A percentile compares a stretch with the other conserved stretches of the same genome.
These are phyloP conservation scores for Apostasia shenzhenica DNA, from an alignment of 106 monocot species.

Conservation along the genomic window DNA sequence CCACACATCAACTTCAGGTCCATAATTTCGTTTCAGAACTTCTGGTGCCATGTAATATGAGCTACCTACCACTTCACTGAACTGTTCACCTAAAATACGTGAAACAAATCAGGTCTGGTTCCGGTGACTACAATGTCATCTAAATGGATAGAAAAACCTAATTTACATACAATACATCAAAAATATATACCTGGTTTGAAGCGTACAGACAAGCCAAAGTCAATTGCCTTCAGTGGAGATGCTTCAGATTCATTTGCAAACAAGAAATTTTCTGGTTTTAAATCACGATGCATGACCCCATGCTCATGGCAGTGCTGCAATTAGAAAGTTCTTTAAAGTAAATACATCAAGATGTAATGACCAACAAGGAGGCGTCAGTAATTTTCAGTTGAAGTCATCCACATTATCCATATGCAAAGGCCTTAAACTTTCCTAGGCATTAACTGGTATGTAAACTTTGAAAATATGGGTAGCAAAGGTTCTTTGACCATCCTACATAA, in stretches of 20 bases:
- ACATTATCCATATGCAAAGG: too few relatives aligned
- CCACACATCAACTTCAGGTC: slow-evolving; percentile 55
- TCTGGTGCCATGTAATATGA: slow-evolving; percentile 69
- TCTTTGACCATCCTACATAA: too few relatives aligned
- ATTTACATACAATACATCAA: too few relatives aligned
- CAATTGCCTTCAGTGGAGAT: slow-evolving; percentile 40
- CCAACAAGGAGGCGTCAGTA: too few relatives aligned
- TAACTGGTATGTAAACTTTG: too few relatives aligned
- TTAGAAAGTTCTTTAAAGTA: not conserved
- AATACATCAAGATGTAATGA: too few relatives aligned
- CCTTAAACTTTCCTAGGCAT: too few relatives aligned
- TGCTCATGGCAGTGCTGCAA: slow-evolving; percentile 36
- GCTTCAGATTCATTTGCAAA: slow-evolving; percentile 32
- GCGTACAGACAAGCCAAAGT: slow-evolving; percentile 57
- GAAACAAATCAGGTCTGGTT: too few relatives aligned
- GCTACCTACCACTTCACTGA: slow-evolving; percentile 58
- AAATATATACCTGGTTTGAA: slow-evolving; percentile 37
- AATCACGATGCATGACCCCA: slow-evolving; percentile 55
- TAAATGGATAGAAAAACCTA: not conserved
- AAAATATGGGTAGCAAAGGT: too few relatives aligned
- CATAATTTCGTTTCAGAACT: slow-evolving; percentile 44
- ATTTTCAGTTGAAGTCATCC: too few relatives aligned
- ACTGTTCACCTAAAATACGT: slow-evolving; percentile 26
- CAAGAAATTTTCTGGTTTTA: slow-evolving; percentile 67
- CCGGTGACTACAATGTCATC: not conserved